These are phyloP conservation scores for Fusarium sp. DNA, from an alignment of 2,329 filamentous ascomycete genomes.

Conservation along the genomic window DNA sequence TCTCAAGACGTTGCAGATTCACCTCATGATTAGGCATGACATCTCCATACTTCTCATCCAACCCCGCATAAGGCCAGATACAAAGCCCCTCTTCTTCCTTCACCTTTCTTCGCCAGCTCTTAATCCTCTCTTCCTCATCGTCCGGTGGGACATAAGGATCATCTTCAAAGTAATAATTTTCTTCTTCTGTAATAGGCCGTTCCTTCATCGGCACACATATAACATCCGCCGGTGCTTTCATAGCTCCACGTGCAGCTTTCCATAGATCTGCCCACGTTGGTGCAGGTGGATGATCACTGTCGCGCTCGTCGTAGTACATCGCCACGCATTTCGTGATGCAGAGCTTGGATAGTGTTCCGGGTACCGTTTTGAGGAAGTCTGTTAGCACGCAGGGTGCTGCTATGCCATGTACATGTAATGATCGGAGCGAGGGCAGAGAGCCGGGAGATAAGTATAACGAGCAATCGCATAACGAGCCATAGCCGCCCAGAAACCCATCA, in stretches of 20 bases:
- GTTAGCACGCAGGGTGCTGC: not conserved
- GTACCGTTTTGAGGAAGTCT: not conserved
- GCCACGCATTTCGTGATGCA: conserved; percentile 5
- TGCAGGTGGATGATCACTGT: not conserved
- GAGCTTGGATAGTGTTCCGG: not conserved
- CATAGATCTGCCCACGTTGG: conserved; percentile 5
- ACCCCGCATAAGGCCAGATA: conserved; percentile 11
- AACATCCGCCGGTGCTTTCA: not conserved
- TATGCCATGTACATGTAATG: conserved; percentile 5
- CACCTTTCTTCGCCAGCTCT: not conserved
- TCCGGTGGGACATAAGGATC: not conserved
- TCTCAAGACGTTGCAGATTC: not conserved
- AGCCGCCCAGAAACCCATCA: not conserved
- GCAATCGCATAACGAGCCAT: not conserved
- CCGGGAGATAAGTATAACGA: not conserved
- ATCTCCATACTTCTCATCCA: conserved; percentile 8
- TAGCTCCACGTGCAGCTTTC: not conserved
- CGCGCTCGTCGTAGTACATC: not conserved
- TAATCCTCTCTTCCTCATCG: not conserved
- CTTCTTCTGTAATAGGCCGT: not conserved
- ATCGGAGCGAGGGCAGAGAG: not conserved
- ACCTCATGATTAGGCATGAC: not conserved
- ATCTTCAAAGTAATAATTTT: not conserved
- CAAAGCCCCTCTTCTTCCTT: not conserved
- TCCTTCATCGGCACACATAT: not conserved